These are phyloP conservation scores for Magnaporthiopsis poae DNA, from an alignment of 2,329 filamentous ascomycete genomes.

Conservation along the genomic window DNA sequence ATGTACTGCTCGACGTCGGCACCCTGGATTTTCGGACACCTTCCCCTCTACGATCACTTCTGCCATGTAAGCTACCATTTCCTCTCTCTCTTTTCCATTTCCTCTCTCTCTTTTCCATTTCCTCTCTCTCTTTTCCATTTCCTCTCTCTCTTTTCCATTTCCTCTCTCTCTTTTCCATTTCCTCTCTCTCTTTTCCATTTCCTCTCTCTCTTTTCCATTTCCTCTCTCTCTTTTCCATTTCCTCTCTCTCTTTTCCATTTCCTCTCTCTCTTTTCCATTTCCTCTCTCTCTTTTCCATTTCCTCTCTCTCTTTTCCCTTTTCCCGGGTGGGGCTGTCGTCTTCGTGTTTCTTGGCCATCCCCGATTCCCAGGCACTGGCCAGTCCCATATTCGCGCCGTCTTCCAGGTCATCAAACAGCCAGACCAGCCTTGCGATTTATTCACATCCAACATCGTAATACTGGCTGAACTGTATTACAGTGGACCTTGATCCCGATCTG, in stretches of 20 bases:
- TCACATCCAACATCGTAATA: background rate
- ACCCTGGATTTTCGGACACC: background rate
- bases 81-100: background rate
- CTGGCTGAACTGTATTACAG: background rate
- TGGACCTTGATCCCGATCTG: background rate
- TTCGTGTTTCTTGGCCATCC: too few species aligned
- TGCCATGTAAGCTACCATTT: background rate
- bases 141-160: too few species aligned
- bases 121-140: too few species aligned
- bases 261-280: too few species aligned
- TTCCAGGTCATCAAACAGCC: too few species aligned
- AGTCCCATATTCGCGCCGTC: background rate
- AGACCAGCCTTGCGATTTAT: background rate
- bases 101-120: background rate
- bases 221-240: too few species aligned
- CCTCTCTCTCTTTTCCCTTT: background rate
- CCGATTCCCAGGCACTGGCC: background rate
- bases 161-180: too few species aligned
- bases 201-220: too few species aligned
- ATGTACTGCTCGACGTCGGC: background rate
- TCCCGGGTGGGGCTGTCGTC: too few species aligned
- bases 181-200: too few species aligned
- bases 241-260: too few species aligned
- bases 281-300: too few species aligned
- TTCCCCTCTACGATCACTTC: background rate